Conservation (phyloP, 1,139 yeast genomes). For the Blastobotrys capitulatus region DNA sequence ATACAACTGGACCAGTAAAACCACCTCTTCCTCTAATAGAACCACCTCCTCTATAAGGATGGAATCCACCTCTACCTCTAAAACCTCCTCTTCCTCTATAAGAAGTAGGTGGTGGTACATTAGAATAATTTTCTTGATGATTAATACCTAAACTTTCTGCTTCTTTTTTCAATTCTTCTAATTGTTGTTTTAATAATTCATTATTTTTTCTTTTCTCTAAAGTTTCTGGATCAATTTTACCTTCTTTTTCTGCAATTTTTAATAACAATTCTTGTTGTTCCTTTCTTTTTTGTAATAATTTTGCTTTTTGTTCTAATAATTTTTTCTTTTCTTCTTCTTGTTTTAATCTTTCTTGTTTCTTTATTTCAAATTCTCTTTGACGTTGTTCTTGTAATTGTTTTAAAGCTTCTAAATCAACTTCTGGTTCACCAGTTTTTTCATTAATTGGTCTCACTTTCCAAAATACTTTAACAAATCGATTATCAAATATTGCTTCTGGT, state of each 20-base stretch:
- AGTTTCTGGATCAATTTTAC: slow-evolving; percentile 15
- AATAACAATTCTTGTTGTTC: slow-evolving; percentile 31
- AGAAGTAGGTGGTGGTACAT: slow-evolving; percentile 7
- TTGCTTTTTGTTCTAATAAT: slow-evolving; percentile 34
- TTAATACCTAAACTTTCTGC: slow-evolving; percentile 29
- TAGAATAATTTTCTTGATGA: not conserved
- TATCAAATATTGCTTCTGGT: slow-evolving; percentile 44
- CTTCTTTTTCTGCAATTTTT: slow-evolving; percentile 25
- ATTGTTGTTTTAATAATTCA: slow-evolving; percentile 32
- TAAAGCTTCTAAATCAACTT: slow-evolving; percentile 37
- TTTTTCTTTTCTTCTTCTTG: slow-evolving; percentile 33
- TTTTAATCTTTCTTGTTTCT: slow-evolving; percentile 33
- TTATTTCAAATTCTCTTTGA: slow-evolving; percentile 41
- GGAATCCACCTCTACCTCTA: slow-evolving; percentile 19
- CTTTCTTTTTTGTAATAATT: slow-evolving; percentile 30
- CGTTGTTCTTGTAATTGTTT: slow-evolving; percentile 36
- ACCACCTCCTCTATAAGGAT: slow-evolving; percentile 22
- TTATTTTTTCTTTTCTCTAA: slow-evolving; percentile 20
- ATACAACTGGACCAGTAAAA: slow-evolving; percentile 13
- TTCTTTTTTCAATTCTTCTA: slow-evolving; percentile 34
- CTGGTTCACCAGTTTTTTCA: slow-evolving; percentile 16
- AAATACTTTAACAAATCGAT: slow-evolving; percentile 44
- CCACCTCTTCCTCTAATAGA: slow-evolving; percentile 21
- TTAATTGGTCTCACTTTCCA: slow-evolving; percentile 32
- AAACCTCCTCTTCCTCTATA: slow-evolving; percentile 23